Evolutionary conservation across 768 basidiomycete species (phyloP).

Genomic region (Myochromella boudieri): DNA sequence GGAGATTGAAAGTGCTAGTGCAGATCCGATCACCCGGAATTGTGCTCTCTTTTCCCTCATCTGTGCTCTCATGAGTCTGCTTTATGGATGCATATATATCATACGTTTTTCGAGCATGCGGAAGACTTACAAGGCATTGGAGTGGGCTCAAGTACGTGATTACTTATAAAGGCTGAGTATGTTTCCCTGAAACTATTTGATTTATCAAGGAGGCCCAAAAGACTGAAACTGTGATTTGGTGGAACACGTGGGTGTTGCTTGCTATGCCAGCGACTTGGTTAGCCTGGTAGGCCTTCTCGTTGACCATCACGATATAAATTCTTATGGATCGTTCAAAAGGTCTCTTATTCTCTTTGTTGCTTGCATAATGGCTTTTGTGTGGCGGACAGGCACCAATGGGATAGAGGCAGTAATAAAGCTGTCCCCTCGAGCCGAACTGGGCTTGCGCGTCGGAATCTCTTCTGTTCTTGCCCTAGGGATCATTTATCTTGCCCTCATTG

Average conservation of each 20-base stretch:
- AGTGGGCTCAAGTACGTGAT: conserved; percentile 67
- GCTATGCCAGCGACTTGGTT: conserved; percentile 63
- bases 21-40: conserved; percentile 61
- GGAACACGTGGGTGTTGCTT: conserved; percentile 69
- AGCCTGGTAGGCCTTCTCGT: conserved; percentile 40
- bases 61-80: conserved; percentile 67
- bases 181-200: conserved; percentile 41
- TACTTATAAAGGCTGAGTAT: no score
- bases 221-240: conserved; percentile 24
- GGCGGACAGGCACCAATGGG: conserved; percentile 55
- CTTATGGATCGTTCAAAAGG: conserved; percentile 22
- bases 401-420: conserved; percentile 31
- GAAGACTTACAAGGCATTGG: conserved; percentile 66
- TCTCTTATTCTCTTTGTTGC: conserved; percentile 51
- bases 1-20: conserved; percentile 50
- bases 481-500: conserved; percentile 49
- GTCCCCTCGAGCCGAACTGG: conserved; percentile 41
- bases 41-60: conserved; percentile 62
- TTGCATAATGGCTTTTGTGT: conserved; percentile 55
- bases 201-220: conserved; percentile 48
- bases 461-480: conserved; percentile 48
- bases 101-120: conserved; percentile 71
- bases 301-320: background rate
- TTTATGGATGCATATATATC: conserved; percentile 73
- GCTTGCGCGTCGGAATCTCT: conserved; percentile 57